Evolutionary conservation across 768 basidiomycete genomes (phyloP).

Genomic region (Hysterangium stoloniferum): DNA sequence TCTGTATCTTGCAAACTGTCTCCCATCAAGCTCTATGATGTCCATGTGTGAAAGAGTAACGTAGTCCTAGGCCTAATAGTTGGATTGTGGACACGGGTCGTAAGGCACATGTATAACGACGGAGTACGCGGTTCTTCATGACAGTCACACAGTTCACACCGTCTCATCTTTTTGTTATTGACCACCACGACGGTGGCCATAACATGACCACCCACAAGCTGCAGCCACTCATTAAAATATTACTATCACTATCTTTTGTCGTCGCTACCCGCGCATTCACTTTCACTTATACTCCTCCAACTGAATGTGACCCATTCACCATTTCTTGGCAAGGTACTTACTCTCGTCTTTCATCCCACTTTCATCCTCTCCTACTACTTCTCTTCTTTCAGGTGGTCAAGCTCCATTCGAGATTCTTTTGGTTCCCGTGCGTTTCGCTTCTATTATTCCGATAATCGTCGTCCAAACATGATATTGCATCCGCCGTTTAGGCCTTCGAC

Average conservation of each 20-base stretch:
- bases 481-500: slow-evolving; percentile 43
- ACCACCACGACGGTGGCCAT: no score
- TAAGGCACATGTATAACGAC: no score
- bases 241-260: neutral
- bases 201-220: no score
- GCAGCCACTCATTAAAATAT: no score
- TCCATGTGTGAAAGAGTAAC: no score
- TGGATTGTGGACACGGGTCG: no score
- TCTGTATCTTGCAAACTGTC: neutral
- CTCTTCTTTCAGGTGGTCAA: slow-evolving; percentile 39
- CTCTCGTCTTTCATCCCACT: no score
- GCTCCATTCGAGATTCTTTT: slow-evolving; percentile 44
- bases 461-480: slow-evolving; percentile 9
- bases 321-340: slow-evolving; percentile 56
- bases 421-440: slow-evolving; percentile 38
- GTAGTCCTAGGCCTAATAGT: no score
- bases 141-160: neutral
- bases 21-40: neutral
- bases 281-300: slow-evolving; percentile 35
- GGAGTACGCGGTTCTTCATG: no score
- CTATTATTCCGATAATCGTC: neutral
- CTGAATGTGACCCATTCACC: slow-evolving; percentile 54
- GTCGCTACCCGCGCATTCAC: slow-evolving; percentile 39
- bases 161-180: neutral
- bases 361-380: no score